Evolutionary conservation across 192 early-diverging fungal genomes (phyloP).

Genomic region (Chytriomyces confervae): DNA sequence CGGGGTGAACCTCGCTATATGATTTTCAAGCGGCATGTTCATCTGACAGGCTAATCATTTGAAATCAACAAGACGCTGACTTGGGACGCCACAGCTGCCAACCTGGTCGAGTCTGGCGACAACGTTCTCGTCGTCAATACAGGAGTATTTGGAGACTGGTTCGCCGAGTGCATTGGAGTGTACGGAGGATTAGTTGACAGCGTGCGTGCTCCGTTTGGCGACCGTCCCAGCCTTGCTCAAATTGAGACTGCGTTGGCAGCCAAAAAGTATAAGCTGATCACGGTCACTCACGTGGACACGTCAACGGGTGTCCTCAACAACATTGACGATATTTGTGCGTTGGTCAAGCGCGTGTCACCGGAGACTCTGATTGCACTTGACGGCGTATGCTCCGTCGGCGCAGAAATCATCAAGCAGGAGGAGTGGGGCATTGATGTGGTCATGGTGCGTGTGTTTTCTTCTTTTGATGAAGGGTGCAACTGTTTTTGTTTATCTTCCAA

Average conservation of each 20-base stretch:
- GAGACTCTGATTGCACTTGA: constrained; percentile 90
- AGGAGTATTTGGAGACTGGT: constrained; percentile 96
- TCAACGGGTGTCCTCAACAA: constrained; percentile 91
- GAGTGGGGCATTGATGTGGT: constrained; percentile 90
- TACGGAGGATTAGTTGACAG: constrained; percentile 89
- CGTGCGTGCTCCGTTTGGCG: constrained; percentile 72
- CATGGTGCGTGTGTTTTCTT: constrained; percentile 39
- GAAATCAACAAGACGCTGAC: constrained; percentile 72
- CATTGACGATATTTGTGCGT: constrained; percentile 73
- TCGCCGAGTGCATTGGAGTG: constrained; percentile 85
- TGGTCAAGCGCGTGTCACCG: constrained; percentile 79
- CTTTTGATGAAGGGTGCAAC: not conserved
- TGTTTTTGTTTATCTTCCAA: not conserved
- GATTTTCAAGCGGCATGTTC: not conserved
- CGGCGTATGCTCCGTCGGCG: constrained; percentile 94
- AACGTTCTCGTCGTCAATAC: constrained; percentile 87
- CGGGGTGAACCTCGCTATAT: constrained; percentile 47
- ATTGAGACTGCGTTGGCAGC: constrained; percentile 68
- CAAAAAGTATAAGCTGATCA: constrained; percentile 80
- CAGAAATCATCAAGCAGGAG: constrained; percentile 91
- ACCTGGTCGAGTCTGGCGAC: constrained; percentile 88
- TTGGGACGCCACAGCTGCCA: constrained; percentile 95
- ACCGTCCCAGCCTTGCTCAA: constrained; percentile 69
- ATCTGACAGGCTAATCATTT: not conserved
- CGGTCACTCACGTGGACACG: constrained; percentile 96